A percentile compares a stretch with the other conserved stretches of the same genome.
phyloP scores from a whole-genome alignment of 345 rosid species.

The Ceriops decandra region DNA sequence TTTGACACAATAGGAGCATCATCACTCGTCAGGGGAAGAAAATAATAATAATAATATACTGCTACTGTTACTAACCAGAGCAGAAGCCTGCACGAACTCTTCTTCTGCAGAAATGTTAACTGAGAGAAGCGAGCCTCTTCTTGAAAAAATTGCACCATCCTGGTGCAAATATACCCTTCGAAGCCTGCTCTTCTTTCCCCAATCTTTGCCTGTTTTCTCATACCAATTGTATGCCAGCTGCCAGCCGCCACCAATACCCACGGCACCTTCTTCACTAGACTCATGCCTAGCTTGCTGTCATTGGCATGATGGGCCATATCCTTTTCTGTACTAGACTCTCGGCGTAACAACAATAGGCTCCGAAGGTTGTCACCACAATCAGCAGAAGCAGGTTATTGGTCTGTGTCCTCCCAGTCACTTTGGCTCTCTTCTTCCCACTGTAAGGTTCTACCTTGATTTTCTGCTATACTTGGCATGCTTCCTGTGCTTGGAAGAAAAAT shows the following conservation, averaged over 20 bases:
- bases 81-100: slow-evolving; percentile 34
- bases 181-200: slow-evolving; percentile 27
- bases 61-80: slow-evolving; percentile 24
- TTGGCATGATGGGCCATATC: slow-evolving; percentile 1
- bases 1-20: no score
- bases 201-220: slow-evolving; percentile 26
- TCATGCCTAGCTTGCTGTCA: slow-evolving; percentile 9
- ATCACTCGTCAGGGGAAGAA: no score
- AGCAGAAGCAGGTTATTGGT: slow-evolving; percentile 7
- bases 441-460: slow-evolving; percentile 17
- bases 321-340: slow-evolving; percentile 16
- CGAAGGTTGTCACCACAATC: slow-evolving; percentile 26
- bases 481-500: slow-evolving; percentile 27
- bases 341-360: slow-evolving; percentile 32
- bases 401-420: slow-evolving; percentile 15
- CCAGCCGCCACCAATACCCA: slow-evolving; percentile 47
- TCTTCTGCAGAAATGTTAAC: slow-evolving; percentile 9
- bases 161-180: slow-evolving; percentile 38
- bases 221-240: slow-evolving; percentile 34
- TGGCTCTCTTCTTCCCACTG: slow-evolving; percentile 29
- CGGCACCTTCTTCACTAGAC: slow-evolving; percentile 18
- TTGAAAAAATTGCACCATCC: slow-evolving; percentile 21
- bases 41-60: no score
- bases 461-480: slow-evolving; percentile 29
- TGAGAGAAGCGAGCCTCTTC: slow-evolving; percentile 28